These are phyloP conservation scores for Reticulascus tulasneorum DNA, from an alignment of 2,329 filamentous ascomycete species.

Conservation along the genomic window DNA sequence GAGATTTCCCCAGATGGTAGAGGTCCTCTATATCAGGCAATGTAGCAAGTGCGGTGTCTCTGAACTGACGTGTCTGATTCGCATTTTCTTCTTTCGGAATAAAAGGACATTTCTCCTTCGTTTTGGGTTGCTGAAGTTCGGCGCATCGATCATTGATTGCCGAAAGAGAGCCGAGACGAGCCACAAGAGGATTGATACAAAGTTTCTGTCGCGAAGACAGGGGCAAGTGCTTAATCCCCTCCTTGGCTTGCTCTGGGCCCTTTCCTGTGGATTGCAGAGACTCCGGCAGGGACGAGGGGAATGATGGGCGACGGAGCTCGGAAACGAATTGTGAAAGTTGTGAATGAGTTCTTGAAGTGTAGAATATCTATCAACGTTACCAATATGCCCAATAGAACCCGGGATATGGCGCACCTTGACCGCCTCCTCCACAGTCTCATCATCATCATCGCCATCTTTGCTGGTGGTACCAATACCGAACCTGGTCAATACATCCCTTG, in stretches of 20 bases:
- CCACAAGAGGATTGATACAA: conserved; percentile 85
- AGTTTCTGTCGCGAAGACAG: conserved; percentile 81
- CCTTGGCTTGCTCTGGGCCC: conserved; percentile 17
- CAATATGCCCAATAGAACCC: conserved; percentile 10
- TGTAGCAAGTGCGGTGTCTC: conserved; percentile 77
- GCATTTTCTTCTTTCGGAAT: conserved; percentile 76
- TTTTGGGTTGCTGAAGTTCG: conserved; percentile 76
- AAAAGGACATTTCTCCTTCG: conserved; percentile 67
- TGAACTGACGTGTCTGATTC: conserved; percentile 70
- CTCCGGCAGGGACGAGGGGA: conserved; percentile 66
- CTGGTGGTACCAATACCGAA: conserved; percentile 50
- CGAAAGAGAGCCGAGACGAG: conserved; percentile 63
- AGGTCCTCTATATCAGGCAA: conserved; percentile 94
- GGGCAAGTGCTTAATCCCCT: conserved; percentile 70
- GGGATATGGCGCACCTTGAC: conserved; percentile 52
- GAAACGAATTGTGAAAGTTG: conserved; percentile 84
- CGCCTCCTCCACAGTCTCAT: conserved; percentile 54
- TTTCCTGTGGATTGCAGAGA: conserved; percentile 22
- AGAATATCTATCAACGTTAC: conserved; percentile 63
- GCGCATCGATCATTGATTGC: conserved; percentile 93
- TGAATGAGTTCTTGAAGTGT: conserved; percentile 89
- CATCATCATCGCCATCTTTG: conserved; percentile 31
- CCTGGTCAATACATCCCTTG: conserved; percentile 67
- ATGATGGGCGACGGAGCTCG: conserved; percentile 72
- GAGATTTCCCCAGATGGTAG: conserved; percentile 67